Percentiles rank a stretch among this genome's conserved stretches.
These are phyloP conservation scores for Pyrenophora teres DNA, from an alignment of 2,329 filamentous ascomycete genomes.

Conservation along the genomic window DNA sequence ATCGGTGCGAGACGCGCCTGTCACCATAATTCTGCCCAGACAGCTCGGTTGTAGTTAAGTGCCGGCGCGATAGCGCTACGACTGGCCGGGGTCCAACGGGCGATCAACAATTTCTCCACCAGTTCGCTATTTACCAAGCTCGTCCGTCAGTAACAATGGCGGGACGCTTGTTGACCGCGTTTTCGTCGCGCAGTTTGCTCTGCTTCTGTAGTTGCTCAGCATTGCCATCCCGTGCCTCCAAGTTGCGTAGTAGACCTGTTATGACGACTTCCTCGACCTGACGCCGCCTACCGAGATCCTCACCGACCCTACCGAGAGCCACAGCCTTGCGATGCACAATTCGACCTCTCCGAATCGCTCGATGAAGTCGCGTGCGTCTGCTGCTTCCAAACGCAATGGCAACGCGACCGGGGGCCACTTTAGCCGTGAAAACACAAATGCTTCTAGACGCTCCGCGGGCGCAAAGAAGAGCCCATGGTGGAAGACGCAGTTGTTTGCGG, in stretches of 20 bases:
- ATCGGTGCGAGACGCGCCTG: background rate
- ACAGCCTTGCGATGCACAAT: slow-evolving; percentile 23
- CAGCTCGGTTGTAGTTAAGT: slow-evolving; percentile 2
- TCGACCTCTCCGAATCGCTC: slow-evolving; percentile 25
- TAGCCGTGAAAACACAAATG: slow-evolving; percentile 22
- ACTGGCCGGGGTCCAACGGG: slow-evolving; percentile 1
- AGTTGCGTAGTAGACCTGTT: background rate
- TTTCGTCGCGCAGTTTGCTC: background rate
- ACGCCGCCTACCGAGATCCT: slow-evolving; percentile 28
- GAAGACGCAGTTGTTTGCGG: slow-evolving; percentile 74
- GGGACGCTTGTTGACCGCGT: background rate
- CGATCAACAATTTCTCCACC: slow-evolving; percentile 10
- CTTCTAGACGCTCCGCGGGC: slow-evolving; percentile 16
- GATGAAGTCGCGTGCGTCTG: slow-evolving; percentile 24
- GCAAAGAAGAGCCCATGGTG: slow-evolving; percentile 62
- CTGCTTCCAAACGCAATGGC: slow-evolving; percentile 4
- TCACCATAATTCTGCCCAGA: slow-evolving; percentile 9
- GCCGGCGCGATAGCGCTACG: background rate
- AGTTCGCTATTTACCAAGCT: slow-evolving; percentile 8
- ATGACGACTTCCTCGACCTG: slow-evolving; percentile 19
- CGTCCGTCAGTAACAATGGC: slow-evolving; percentile 1
- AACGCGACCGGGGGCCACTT: slow-evolving; percentile 8
- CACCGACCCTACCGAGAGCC: slow-evolving; percentile 23
- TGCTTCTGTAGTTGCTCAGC: background rate
- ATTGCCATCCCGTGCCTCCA: background rate